Evolutionary conservation across 805 yeast genomes (phyloP).

Genomic region (Hermanozyma aechmeae): DNA sequence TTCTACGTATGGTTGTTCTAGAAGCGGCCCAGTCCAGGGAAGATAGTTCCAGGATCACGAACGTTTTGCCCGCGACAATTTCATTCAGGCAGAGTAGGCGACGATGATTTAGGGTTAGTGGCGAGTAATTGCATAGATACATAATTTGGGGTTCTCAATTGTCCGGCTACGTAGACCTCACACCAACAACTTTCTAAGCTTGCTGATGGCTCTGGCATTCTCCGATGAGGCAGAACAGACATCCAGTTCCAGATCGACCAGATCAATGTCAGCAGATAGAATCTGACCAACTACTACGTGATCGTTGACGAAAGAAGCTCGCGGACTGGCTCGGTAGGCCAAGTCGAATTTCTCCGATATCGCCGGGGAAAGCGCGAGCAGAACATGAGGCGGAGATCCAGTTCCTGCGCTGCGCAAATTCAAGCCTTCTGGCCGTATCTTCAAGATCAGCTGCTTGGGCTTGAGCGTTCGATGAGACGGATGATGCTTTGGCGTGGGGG

Average conservation of each 20-base stretch:
- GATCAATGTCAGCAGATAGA: conserved; percentile 1
- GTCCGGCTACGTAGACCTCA: no score
- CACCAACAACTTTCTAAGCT: conserved; percentile 2
- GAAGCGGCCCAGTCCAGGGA: neutral
- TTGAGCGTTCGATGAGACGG: conserved; percentile 33
- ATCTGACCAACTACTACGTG: conserved; percentile 4
- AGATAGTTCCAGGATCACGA: neutral
- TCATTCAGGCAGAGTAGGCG: neutral
- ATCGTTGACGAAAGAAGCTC: conserved; percentile 6
- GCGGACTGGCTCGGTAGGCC: conserved; percentile 8
- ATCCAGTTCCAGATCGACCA: neutral
- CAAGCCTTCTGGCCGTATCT: no score
- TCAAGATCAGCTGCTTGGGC: no score
- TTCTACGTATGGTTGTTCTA: conserved; percentile 31
- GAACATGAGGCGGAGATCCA: neutral
- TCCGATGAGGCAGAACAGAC: neutral
- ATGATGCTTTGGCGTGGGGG: conserved; percentile 32
- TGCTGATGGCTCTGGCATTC: conserved; percentile 1
- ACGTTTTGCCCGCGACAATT: neutral
- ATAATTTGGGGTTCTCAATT: no score
- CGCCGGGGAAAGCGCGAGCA: neutral
- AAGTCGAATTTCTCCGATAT: neutral
- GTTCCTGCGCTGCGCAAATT: no score
- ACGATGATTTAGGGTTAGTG: neutral
- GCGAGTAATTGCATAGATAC: no score